Evolutionary conservation across 163 green algal species (phyloP).

Genomic region (Scenedesmus sp.): DNA sequence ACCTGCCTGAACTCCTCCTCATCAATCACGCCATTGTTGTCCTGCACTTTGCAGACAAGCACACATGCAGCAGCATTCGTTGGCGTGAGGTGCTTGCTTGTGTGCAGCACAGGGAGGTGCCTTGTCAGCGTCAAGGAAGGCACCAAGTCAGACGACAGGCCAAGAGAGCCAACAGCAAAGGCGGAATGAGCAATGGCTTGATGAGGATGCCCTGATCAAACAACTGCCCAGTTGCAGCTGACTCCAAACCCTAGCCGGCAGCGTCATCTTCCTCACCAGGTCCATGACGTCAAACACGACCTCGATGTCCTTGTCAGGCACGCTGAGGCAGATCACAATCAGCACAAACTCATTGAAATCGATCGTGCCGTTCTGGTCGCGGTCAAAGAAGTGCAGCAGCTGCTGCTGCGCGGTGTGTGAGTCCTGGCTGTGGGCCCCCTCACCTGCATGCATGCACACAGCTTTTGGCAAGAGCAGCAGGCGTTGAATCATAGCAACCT

Average conservation of each 20-base stretch:
- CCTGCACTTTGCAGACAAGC: constrained; percentile 61
- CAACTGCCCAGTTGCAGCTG: no score
- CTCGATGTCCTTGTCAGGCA: constrained; percentile 76
- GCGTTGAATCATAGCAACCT: neutral
- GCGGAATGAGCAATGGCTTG: no score
- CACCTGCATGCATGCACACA: constrained; percentile 29
- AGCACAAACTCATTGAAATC: constrained; percentile 85
- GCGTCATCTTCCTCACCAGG: constrained; percentile 35
- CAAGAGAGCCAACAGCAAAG: no score
- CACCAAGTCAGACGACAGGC: no score
- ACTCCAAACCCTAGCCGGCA: no score
- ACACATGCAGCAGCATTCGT: constrained; percentile 14
- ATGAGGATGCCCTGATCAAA: no score
- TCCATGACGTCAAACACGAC: constrained; percentile 83
- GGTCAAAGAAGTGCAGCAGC: constrained; percentile 79
- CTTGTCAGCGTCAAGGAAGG: neutral
- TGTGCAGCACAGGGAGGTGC: no score
- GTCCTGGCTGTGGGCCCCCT: constrained; percentile 28
- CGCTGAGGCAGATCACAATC: constrained; percentile 80
- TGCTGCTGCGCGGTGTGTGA: constrained; percentile 10
- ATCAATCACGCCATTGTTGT: constrained; percentile 57
- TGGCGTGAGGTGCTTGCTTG: neutral
- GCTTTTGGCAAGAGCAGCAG: no score
- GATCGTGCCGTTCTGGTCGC: constrained; percentile 78
- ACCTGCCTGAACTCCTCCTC: constrained; percentile 57